These are phyloP conservation scores for Cryphonectria carpinicola DNA, from an alignment of 2,329 filamentous ascomycete genomes.

Conservation along the genomic window DNA sequence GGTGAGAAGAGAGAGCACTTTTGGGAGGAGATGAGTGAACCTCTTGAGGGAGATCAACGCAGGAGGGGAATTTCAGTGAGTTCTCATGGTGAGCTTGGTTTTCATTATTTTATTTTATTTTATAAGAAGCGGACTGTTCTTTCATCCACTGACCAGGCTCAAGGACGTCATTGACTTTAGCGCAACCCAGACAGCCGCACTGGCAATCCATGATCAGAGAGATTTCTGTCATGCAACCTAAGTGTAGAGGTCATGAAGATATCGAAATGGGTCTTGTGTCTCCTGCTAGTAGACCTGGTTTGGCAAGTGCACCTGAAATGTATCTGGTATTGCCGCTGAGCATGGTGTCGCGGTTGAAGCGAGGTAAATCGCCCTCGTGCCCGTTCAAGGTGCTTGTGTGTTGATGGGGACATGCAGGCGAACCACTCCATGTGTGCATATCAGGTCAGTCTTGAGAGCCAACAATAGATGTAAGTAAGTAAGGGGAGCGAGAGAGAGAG, in stretches of 20 bases:
- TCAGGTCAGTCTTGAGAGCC: background rate
- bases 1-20: background rate
- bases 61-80: background rate
- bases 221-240: background rate
- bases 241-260: background rate
- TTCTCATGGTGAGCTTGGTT: background rate
- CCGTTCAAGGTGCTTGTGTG: background rate
- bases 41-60: background rate
- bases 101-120: no score
- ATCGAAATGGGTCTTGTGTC: background rate
- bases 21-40: background rate
- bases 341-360: background rate
- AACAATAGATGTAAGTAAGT: background rate
- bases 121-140: background rate
- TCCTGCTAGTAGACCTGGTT: background rate
- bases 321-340: background rate
- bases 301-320: background rate
- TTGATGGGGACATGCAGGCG: background rate
- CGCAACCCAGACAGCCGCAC: background rate
- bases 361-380: background rate
- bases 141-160: background rate
- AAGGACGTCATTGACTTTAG: constrained; percentile 25
- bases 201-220: background rate
- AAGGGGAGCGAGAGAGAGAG: background rate
- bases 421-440: background rate